Conservation (phyloP, 1,284 basidiomycete genomes). For the Termitomyces sp. region DNA sequence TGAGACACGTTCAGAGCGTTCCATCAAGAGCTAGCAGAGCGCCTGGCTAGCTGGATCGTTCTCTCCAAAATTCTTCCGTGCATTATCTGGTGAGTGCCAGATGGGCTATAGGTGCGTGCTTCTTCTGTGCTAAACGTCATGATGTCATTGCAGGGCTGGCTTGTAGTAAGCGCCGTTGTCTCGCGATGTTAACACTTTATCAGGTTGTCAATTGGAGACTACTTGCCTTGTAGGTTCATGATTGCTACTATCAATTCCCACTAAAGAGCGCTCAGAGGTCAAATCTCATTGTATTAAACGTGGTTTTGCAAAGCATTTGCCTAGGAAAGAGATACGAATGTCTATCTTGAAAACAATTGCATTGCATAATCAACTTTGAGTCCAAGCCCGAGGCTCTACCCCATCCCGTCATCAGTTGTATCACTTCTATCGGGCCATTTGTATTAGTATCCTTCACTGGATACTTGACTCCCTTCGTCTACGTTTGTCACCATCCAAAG, state of each 20-base stretch:
- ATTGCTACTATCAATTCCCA: too few relatives aligned
- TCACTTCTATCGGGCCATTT: not conserved
- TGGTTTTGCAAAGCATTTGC: too few relatives aligned
- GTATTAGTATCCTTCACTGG: not conserved
- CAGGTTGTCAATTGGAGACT: constrained; percentile 6
- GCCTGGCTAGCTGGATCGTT: constrained; percentile 4
- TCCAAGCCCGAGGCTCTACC: too few relatives aligned
- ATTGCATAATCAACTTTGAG: too few relatives aligned
- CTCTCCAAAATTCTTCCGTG: not conserved
- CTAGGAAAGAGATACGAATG: too few relatives aligned
- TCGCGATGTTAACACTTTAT: not conserved
- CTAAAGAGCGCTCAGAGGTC: too few relatives aligned
- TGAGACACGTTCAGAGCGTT: not conserved
- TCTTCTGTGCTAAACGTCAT: not conserved
- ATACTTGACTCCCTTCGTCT: not conserved
- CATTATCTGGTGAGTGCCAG: constrained; percentile 3
- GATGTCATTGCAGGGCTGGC: constrained; percentile 1
- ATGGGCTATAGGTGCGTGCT: constrained; percentile 7
- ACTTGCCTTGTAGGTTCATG: constrained; percentile 11
- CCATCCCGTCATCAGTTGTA: not conserved
- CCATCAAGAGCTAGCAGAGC: not conserved
- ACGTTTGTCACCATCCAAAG: constrained; percentile 1
- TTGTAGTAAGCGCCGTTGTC: not conserved
- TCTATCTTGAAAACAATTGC: too few relatives aligned
- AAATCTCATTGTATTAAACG: constrained; percentile 7